phyloP scores from a whole-genome alignment of 805 yeast species.

The Zygotorulaspora sp. region DNA sequence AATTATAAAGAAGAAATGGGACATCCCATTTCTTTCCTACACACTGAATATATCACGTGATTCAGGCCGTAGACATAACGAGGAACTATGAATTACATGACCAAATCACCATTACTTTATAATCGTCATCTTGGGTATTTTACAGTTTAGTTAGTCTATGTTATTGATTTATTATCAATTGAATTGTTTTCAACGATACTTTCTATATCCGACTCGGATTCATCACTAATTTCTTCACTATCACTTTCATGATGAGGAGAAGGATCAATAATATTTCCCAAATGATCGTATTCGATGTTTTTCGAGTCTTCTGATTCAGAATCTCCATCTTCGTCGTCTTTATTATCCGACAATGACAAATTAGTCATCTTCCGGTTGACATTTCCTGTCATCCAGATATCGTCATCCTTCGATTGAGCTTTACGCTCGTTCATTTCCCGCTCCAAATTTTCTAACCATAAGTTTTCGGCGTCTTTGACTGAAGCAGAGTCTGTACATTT shows the following conservation, averaged over 20 bases:
- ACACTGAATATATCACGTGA: no score
- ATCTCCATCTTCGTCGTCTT: slow-evolving; percentile 20
- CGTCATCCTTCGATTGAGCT: slow-evolving; percentile 48
- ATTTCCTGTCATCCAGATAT: slow-evolving; percentile 76
- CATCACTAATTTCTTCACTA: background rate
- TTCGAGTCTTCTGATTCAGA: slow-evolving; percentile 11
- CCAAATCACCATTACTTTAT: no score
- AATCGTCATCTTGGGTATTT: no score
- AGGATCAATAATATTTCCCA: slow-evolving; percentile 21
- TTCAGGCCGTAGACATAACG: no score
- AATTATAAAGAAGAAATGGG: no score
- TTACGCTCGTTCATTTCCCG: slow-evolving; percentile 61
- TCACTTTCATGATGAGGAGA: no score
- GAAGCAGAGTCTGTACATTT: slow-evolving; percentile 77
- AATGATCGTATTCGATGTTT: slow-evolving; percentile 19
- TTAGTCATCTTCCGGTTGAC: slow-evolving; percentile 48
- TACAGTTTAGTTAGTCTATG: no score
- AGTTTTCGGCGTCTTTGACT: slow-evolving; percentile 64
- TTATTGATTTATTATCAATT: no score
- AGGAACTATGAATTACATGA: no score
- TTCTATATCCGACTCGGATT: background rate
- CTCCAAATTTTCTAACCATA: slow-evolving; percentile 67
- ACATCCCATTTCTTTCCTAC: no score
- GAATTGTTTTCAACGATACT: slow-evolving; percentile 19
- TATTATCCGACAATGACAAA: slow-evolving; percentile 18